Base-by-base conservation (phyloP, 371 early-diverging fungal genomes). In the Mortierella sp. region DNA sequence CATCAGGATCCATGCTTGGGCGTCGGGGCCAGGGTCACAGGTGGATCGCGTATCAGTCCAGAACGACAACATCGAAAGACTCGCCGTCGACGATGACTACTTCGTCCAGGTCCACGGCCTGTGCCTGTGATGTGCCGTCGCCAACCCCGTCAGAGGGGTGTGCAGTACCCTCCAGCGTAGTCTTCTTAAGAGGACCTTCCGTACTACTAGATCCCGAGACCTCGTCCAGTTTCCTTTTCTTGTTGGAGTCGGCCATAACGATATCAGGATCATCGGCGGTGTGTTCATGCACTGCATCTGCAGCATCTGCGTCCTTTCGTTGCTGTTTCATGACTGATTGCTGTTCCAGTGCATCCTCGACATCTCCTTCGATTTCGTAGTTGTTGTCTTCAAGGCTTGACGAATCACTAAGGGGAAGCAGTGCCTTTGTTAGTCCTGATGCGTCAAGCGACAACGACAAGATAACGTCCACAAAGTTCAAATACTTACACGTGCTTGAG, bases 31-130 rank as follows among this genome's bases (percentile, higher is more conserved):
- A n/a, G n/a, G n/a, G n/a, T n/a, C n/a, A 10, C 10, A 45, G 6
- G n/a, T 6, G n/a, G 6, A 19, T 19, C n/a, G 6, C 6, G 7
- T 39, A 39, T 25, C 48, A 69, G 8, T 71, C 71, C 40, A 71
- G 29, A n/a, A 61, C 51, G 39, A 72, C 66, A 29, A 72, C 66
- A 53, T 66, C 62, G 44, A 57, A 53, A 5, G 61, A 8, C 41
- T 61, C 63, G 12, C 73, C 73, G 37, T 72, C 59, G 37, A 72
- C 67, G 2, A 66, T 25, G n/a, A 66, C 40, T 21, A 57, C 54
- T 34, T 72, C 73, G 13, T 72, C 66, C 54, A 72, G 28, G 57
- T 71, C 66, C 19, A 71, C 66, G 3, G 72, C 72, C 21, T 64
- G 53, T 13, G 53, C 71, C 19, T n/a, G 21, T 24, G 71, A 63